phyloP scores from a whole-genome alignment of 2,329 filamentous ascomycete genomes.

The Fonsecaea pedrosoi region DNA sequence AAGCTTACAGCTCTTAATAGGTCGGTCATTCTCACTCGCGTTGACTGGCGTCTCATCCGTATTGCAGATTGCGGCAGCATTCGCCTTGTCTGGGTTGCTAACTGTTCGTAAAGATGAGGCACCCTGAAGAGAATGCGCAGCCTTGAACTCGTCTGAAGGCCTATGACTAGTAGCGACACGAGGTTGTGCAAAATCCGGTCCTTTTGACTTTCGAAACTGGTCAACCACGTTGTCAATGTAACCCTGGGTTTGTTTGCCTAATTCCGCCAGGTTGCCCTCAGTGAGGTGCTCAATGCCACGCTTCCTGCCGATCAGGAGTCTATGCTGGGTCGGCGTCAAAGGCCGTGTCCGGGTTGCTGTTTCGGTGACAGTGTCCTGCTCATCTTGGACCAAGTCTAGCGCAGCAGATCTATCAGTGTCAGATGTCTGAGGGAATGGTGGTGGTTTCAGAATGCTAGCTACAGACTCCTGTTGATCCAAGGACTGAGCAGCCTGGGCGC shows the following conservation, averaged over 20 bases:
- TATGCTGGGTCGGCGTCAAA: constrained; percentile 27
- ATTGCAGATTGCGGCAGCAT: constrained; percentile 9
- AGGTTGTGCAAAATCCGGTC: not conserved
- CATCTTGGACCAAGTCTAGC: constrained; percentile 6
- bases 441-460: not conserved
- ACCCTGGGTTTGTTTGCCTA: constrained; percentile 11
- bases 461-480: not conserved
- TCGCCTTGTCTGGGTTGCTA: not conserved
- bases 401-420: not conserved
- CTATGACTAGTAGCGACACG: not conserved
- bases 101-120: not conserved
- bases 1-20: not conserved
- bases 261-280: not conserved
- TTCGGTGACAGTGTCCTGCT: not conserved
- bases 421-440: constrained; percentile 1
- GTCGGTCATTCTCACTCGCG: not conserved
- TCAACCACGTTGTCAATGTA: constrained; percentile 34
- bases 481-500: not conserved
- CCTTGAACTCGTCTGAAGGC: not conserved
- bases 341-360: not conserved
- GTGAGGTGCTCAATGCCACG: constrained; percentile 9
- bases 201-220: constrained; percentile 18
- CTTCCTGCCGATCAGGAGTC: constrained; percentile 16
- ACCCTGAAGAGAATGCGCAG: not conserved
- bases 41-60: constrained; percentile 11